Evolutionary conservation across 2,329 filamentous ascomycete genomes (phyloP).

Genomic region (Aureobasidium sp.): DNA sequence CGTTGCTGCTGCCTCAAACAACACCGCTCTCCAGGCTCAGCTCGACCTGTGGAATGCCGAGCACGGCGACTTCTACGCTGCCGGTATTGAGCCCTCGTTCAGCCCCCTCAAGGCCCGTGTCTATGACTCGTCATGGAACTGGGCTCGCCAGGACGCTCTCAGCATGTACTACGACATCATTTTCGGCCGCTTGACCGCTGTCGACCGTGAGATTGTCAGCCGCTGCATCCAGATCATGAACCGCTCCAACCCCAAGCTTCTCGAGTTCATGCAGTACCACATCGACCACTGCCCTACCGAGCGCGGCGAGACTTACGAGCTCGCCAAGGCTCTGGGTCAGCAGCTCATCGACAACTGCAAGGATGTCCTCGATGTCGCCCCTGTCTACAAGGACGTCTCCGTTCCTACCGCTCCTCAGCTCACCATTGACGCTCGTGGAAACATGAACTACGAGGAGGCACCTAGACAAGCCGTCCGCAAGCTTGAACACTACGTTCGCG

Average conservation of each 20-base stretch:
- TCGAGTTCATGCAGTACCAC: constrained; percentile 99
- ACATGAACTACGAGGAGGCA: constrained; percentile 83
- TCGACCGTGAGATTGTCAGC: constrained; percentile 96
- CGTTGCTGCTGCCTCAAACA: constrained; percentile 73
- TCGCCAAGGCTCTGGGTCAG: constrained; percentile 89
- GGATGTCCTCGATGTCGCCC: constrained; percentile 73
- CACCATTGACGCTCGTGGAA: constrained; percentile 83
- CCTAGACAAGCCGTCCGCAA: constrained; percentile 86
- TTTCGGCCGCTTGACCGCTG: constrained; percentile 83
- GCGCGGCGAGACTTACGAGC: constrained; percentile 90
- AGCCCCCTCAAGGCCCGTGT: constrained; percentile 87
- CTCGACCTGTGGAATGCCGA: constrained; percentile 91
- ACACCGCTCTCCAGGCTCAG: constrained; percentile 82
- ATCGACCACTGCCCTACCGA: constrained; percentile 98
- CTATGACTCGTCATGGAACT: constrained; percentile 99
- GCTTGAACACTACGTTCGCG: constrained; percentile 94
- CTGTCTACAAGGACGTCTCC: constrained; percentile 92
- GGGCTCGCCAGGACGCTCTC: constrained; percentile 93
- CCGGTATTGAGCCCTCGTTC: constrained; percentile 90
- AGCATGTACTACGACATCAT: constrained; percentile 99
- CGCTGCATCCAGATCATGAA: constrained; percentile 99
- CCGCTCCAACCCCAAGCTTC: constrained; percentile 85
- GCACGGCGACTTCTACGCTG: constrained; percentile 92
- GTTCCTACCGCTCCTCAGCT: constrained; percentile 87
- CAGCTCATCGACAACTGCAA: constrained; percentile 97